Conservation (phyloP, 2,329 filamentous ascomycete genomes). For the Cryphonectria carpinicola region DNA sequence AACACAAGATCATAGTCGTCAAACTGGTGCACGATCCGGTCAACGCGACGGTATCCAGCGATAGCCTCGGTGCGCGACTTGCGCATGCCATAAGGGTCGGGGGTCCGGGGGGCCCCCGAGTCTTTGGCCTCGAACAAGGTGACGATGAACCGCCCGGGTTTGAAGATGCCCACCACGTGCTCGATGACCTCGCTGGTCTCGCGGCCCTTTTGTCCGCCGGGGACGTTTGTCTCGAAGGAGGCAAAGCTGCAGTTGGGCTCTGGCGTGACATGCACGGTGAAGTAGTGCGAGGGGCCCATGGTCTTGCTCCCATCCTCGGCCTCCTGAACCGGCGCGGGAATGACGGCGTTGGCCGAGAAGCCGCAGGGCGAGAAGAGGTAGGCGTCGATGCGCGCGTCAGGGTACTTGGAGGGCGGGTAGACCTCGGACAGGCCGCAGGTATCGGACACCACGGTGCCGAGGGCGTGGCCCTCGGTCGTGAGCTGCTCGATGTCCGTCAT, state of each 20-base stretch:
- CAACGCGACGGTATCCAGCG: conserved; percentile 83
- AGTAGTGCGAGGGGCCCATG: conserved; percentile 73
- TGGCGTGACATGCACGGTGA: conserved; percentile 96
- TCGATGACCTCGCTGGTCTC: conserved; percentile 90
- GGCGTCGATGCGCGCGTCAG: conserved; percentile 90
- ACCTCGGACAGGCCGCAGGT: conserved; percentile 86
- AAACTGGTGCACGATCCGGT: conserved; percentile 95
- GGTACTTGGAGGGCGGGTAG: conserved; percentile 84
- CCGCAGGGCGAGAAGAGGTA: conserved; percentile 97
- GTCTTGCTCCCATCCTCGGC: conserved; percentile 44
- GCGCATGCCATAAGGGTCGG: conserved; percentile 37
- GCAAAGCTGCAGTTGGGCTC: conserved; percentile 97
- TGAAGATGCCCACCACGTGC: conserved; percentile 94
- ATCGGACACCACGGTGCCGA: conserved; percentile 91
- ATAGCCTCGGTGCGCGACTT: conserved; percentile 74
- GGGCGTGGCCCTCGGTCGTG: conserved; percentile 89
- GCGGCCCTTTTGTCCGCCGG: conserved; percentile 82
- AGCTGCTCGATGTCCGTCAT: conserved; percentile 72
- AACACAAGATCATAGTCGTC: conserved; percentile 98
- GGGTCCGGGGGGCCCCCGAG: conserved; percentile 46
- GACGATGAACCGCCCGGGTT: conserved; percentile 95
- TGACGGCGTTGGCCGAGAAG: conserved; percentile 94
- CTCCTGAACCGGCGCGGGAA: conserved; percentile 71
- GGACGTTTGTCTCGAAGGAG: conserved; percentile 98
- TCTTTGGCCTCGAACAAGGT: conserved; percentile 92